phyloP scores from a whole-genome alignment of 805 yeast species.

The Candida caryicola region DNA sequence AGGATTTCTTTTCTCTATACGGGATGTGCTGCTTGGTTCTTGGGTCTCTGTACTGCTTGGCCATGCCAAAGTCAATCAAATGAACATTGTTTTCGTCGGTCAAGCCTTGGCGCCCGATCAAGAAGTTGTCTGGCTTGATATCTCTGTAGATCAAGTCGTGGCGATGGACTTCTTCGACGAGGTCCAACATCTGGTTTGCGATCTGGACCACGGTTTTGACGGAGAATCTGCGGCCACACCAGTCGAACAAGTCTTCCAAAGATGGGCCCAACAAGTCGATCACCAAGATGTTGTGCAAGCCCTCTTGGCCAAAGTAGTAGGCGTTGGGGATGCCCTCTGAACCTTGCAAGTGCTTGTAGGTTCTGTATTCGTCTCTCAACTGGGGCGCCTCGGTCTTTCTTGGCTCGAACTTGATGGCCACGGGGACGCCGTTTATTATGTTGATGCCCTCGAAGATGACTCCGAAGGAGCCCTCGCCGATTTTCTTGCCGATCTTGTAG shows the following conservation, averaged over 20 bases:
- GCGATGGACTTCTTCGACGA: constrained; percentile 72
- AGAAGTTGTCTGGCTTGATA: constrained; percentile 79
- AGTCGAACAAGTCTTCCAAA: constrained; percentile 77
- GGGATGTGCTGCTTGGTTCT: constrained; percentile 79
- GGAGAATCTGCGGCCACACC: constrained; percentile 79
- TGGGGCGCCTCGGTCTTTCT: constrained; percentile 83
- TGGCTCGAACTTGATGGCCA: constrained; percentile 80
- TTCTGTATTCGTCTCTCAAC: constrained; percentile 74
- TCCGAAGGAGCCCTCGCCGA: constrained; percentile 87
- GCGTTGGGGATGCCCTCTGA: constrained; percentile 78
- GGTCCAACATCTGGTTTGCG: constrained; percentile 73
- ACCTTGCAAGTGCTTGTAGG: constrained; percentile 68
- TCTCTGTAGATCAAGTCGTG: constrained; percentile 77
- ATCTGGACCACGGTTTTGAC: constrained; percentile 71
- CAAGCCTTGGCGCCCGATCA: constrained; percentile 61
- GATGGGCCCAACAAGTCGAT: constrained; percentile 80
- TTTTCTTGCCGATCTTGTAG: constrained; percentile 77
- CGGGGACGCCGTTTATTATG: constrained; percentile 59
- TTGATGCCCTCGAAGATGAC: constrained; percentile 81
- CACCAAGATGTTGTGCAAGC: constrained; percentile 72
- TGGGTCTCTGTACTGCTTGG: constrained; percentile 80
- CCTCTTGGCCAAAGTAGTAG: constrained; percentile 83
- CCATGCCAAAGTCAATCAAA: constrained; percentile 84
- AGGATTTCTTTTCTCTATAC: constrained; percentile 73
- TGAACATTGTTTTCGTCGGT: constrained; percentile 67